Conservation (phyloP, 164 flowering plant genomes). For the Chloranthus sessilifolius region DNA sequence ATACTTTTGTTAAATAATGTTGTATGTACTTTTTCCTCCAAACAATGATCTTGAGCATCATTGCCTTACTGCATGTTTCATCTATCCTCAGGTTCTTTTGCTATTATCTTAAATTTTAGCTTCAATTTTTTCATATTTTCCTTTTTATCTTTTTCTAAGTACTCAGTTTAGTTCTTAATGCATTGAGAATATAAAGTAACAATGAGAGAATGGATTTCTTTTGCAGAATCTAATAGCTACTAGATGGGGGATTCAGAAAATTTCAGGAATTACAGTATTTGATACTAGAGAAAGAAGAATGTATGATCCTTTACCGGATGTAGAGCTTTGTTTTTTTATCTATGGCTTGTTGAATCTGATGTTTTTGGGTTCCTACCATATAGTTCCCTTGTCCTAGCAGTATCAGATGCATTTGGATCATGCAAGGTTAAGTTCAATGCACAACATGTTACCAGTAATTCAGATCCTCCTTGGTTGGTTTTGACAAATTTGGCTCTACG, state of each 20-base stretch:
- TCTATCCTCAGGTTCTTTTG: no score
- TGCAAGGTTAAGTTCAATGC: no score
- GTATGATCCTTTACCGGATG: conserved; percentile 58
- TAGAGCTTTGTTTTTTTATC: conserved; percentile 56
- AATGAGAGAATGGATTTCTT: neutral
- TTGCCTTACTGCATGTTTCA: no score
- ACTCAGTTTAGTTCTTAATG: no score
- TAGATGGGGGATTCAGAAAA: conserved; percentile 79
- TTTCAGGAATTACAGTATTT: conserved; percentile 68
- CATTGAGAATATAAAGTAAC: no score
- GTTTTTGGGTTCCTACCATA: neutral
- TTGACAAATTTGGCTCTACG: neutral
- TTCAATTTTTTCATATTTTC: no score
- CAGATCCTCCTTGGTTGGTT: neutral
- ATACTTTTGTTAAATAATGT: no score
- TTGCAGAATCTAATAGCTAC: conserved; percentile 85
- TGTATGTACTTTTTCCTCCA: no score
- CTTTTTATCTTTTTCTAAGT: no score
- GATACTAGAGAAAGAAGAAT: conserved; percentile 59
- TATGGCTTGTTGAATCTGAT: no score
- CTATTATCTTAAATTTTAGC: no score
- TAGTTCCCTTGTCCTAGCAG: neutral
- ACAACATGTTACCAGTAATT: neutral
- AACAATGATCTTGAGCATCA: no score
- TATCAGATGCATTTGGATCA: neutral